A percentile compares a stretch with the other conserved stretches of the same genome.
Conservation (phyloP, 768 basidiomycete species). For the Gloeophyllum trabeum region DNA sequence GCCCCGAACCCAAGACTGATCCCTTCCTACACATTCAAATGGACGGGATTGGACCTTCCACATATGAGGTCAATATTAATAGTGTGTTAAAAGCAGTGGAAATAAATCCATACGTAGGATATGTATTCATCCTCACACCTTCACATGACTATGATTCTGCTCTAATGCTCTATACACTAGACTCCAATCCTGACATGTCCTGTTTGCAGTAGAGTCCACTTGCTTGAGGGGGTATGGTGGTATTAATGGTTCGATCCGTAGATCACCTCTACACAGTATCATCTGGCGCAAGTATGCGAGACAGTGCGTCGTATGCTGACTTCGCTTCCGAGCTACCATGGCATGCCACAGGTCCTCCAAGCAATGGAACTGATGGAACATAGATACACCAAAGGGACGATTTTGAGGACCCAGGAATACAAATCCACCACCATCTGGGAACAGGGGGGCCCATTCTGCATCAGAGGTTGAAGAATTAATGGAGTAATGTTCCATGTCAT, state of each 20-base stretch:
- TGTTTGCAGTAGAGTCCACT: background rate
- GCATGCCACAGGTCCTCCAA: background rate
- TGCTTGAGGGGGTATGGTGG: background rate
- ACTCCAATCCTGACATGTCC: slow-evolving; percentile 1
- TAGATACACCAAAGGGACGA: background rate
- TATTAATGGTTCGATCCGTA: slow-evolving; percentile 1
- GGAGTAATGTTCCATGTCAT: too few species aligned
- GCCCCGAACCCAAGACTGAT: too few species aligned
- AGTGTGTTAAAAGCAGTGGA: too few species aligned
- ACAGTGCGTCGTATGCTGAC: background rate
- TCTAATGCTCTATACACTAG: too few species aligned
- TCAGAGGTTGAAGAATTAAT: too few species aligned
- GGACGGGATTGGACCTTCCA: too few species aligned
- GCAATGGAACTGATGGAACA: background rate
- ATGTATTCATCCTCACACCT: too few species aligned
- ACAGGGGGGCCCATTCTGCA: background rate
- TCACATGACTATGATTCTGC: too few species aligned
- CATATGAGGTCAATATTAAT: too few species aligned
- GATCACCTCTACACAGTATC: background rate
- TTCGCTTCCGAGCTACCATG: background rate
- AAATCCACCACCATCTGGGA: background rate
- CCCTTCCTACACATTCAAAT: too few species aligned
- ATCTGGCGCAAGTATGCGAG: background rate
- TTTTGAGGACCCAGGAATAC: background rate
- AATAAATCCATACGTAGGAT: too few species aligned